phyloP scores from a whole-genome alignment of 495 filamentous ascomycete species.

The Neurospora sublineolata region DNA sequence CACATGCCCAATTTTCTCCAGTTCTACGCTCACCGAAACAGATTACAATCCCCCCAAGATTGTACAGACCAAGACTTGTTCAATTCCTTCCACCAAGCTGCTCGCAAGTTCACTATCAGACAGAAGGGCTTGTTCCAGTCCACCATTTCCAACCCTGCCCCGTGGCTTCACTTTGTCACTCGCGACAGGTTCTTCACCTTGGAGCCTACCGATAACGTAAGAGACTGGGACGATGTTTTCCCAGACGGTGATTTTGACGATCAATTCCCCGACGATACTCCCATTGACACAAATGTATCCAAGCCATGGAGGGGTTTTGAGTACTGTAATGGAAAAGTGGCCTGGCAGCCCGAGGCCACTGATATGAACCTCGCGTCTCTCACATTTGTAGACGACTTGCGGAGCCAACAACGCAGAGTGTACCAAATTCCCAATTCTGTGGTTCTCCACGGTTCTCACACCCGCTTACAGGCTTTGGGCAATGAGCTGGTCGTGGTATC shows the following conservation, averaged over 20 bases:
- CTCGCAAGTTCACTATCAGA: background rate
- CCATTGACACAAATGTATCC: background rate
- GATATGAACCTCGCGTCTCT: background rate
- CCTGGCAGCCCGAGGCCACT: slow-evolving; percentile 9
- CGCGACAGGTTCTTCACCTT: background rate
- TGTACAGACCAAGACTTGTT: background rate
- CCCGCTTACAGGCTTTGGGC: slow-evolving; percentile 14
- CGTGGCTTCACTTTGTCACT: slow-evolving; percentile 1
- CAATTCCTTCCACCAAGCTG: background rate
- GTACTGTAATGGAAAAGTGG: slow-evolving; percentile 21
- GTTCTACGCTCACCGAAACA: background rate
- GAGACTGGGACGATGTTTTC: background rate
- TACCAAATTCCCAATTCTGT: slow-evolving; percentile 8
- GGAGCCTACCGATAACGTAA: background rate
- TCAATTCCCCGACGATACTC: background rate
- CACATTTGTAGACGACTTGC: slow-evolving; percentile 18
- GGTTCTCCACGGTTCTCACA: background rate
- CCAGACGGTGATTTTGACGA: background rate
- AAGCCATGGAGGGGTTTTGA: background rate
- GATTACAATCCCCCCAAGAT: background rate
- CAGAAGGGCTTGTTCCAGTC: slow-evolving; percentile 7
- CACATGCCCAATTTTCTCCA: slow-evolving; percentile 14
- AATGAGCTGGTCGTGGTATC: slow-evolving; percentile 16
- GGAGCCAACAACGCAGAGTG: slow-evolving; percentile 15
- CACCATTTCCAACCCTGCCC: background rate